These are phyloP conservation scores for Saccharomyces paradoxus DNA, from an alignment of 805 yeast genomes.

Conservation along the genomic window DNA sequence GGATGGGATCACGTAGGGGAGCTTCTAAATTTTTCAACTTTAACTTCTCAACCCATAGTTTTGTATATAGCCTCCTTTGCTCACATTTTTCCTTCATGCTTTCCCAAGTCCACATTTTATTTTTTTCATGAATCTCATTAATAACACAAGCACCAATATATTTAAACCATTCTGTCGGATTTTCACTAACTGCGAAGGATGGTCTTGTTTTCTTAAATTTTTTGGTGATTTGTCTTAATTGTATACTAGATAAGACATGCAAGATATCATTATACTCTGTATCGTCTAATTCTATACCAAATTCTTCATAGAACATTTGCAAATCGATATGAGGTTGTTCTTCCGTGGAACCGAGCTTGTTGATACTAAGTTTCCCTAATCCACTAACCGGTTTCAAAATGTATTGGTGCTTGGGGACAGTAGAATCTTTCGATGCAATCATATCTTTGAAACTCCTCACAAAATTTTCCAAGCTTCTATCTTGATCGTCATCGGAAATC, in stretches of 20 bases:
- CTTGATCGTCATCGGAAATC: conserved; percentile 36
- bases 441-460: conserved; percentile 41
- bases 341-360: conserved; percentile 69
- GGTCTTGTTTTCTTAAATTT: conserved; percentile 72
- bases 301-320: conserved; percentile 76
- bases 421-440: conserved; percentile 31
- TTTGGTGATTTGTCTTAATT: conserved; percentile 67
- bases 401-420: conserved; percentile 38
- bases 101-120: conserved; percentile 85
- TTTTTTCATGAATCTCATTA: conserved; percentile 72
- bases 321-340: conserved; percentile 60
- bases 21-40: conserved; percentile 28
- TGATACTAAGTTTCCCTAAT: conserved; percentile 69
- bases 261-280: conserved; percentile 76
- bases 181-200: conserved; percentile 37
- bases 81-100: conserved; percentile 63
- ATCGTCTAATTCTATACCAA: conserved; percentile 79
- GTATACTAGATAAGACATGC: conserved; percentile 73
- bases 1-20: conserved; percentile 29
- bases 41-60: conserved; percentile 58
- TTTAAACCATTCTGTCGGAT: conserved; percentile 73
- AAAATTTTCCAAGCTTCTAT: conserved; percentile 2
- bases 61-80: conserved; percentile 58
- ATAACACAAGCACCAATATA: conserved; percentile 73
- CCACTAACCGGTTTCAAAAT: conserved; percentile 86